Base-by-base conservation (phyloP, 2,329 filamentous ascomycete species). In the Fusarium nurragi region DNA sequence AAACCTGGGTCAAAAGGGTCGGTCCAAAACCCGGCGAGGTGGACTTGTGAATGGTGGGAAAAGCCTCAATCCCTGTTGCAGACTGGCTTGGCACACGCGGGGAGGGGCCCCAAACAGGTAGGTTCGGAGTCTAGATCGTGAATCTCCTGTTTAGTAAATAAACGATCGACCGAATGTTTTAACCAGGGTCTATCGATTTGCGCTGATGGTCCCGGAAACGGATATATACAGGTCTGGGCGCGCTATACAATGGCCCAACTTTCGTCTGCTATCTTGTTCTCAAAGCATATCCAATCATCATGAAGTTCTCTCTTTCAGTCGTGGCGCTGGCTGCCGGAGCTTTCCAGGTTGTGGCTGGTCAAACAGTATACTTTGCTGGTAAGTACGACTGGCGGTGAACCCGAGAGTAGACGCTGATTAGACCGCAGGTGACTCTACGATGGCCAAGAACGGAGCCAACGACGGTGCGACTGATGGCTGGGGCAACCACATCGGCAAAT, bases 401-500 rank as follows among this genome's bases (percentile, higher is more conserved):
- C n/a, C 1, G 1, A 14, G 2, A 21, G 6, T 11, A 34, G 7
- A 14, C 6, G 9, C 34, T 60, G 0, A 60, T 19, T 2, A n/a
- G 2, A 8, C 12, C 13, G 5, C 2, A 60, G 56, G 87, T 30
- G 87, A 89, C 71, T 87, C 84, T 16, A 89, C 87, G 1, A 89
- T 88, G 85, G 85, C 85, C 3, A 74, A 72, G 37, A 78, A 74
- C 12, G 81, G 76, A 9, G 77, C 77, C 13, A 78, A 74, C 25
- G 81, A 77, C 16, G 77, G 78, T 9, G 43, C 13, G 2, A 80
- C 75, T 3, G 68, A 80, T 82, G 88, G 88, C 39, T 91, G 88
- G 87, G 88, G 87, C 19, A 77, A 84, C 64, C 87, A 84, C 71
- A 78, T 90, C 14, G 77, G 80, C 43, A 81, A 85, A 70, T 85